Base-by-base conservation (phyloP, 306 rosid species). In the Sophora flavescens region DNA sequence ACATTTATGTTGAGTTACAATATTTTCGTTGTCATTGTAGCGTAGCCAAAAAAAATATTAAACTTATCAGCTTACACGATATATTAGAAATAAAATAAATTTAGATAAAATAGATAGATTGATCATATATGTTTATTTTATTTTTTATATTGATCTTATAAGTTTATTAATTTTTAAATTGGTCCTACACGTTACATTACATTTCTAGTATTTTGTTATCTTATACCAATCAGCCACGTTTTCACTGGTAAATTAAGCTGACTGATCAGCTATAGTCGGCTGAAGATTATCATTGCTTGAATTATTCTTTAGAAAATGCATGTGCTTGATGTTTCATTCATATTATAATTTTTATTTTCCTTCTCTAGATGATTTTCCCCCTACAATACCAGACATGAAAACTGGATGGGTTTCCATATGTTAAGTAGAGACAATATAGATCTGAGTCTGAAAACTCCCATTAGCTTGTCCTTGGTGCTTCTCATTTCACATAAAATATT, bases 401-500 rank as follows among this genome's bases (percentile, higher is more conserved):
- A 61, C 38, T 39, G 64, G 38, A 15, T 35, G 63, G 30, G 16
- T 58, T 44, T 68, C 6, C 58, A 42, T 65, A 50, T 48, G 54
- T 17, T 26, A 28, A 15, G 66, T 11, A 35, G 18, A 28, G 56
- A 75, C 10, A 65, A 65, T 30, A 14, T 41, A 59, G 22, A 60
- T 48, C 22, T 50, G 32, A 8, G 33, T 63, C 39, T 42, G 12
- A 41, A 56, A 56, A 36, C 9, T 57, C 42, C 33, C 8, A 67
- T 66, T 70, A 75, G 63, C 52, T 81, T 77, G 76, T 67, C 51
- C 42, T 6, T 33, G 51, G 50, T 68, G 65, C 51, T 30, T 61
- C 48, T n/a, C 38, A 17, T 14, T 36, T 75, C 44, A 74, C 60
- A 38, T 51, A 33, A 68, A 75, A 60, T 60, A 44, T 50, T 35